phyloP scores from a whole-genome alignment of 2,329 filamentous ascomycete genomes.

The Penicillium capsulatum region DNA sequence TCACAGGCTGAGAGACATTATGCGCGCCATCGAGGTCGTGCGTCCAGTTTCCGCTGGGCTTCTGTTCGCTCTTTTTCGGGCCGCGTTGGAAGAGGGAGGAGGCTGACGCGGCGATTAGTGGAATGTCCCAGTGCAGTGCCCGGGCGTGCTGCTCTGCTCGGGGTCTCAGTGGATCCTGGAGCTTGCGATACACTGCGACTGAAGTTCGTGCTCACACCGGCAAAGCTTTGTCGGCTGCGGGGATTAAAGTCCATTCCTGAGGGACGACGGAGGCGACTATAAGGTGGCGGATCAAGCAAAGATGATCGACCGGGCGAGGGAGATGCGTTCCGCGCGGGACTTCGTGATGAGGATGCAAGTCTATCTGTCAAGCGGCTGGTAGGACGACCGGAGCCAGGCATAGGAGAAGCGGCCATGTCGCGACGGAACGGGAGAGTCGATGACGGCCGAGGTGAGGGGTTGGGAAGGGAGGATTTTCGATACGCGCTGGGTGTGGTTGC shows the following conservation, averaged over 20 bases:
- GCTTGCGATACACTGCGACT: conserved; percentile 27
- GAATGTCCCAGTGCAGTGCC: conserved; percentile 41
- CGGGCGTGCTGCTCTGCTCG: conserved; percentile 33
- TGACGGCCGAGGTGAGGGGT: conserved; percentile 33
- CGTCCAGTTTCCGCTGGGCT: conserved; percentile 25
- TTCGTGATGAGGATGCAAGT: conserved; percentile 29
- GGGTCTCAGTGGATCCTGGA: conserved; percentile 20
- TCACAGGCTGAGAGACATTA: not conserved
- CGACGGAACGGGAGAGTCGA: conserved; percentile 43
- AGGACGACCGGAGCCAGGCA: conserved; percentile 27
- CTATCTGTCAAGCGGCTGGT: conserved; percentile 34
- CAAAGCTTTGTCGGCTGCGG: conserved; percentile 39
- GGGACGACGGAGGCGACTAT: conserved; percentile 38
- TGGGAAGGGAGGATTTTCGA: conserved; percentile 32
- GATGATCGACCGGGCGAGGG: conserved; percentile 28
- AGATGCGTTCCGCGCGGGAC: conserved; percentile 25
- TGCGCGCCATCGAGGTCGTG: conserved; percentile 36
- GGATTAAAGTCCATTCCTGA: conserved; percentile 28
- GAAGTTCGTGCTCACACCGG: conserved; percentile 27
- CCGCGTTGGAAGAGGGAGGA: conserved; percentile 39
- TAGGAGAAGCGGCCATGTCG: conserved; percentile 41
- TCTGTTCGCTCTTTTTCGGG: conserved; percentile 29
- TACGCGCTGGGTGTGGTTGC: conserved; percentile 58
- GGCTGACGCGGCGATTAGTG: conserved; percentile 35
- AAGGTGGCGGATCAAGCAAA: conserved; percentile 40